phyloP scores from a whole-genome alignment of 306 rosid genomes.

The Vigna nakashimae region DNA sequence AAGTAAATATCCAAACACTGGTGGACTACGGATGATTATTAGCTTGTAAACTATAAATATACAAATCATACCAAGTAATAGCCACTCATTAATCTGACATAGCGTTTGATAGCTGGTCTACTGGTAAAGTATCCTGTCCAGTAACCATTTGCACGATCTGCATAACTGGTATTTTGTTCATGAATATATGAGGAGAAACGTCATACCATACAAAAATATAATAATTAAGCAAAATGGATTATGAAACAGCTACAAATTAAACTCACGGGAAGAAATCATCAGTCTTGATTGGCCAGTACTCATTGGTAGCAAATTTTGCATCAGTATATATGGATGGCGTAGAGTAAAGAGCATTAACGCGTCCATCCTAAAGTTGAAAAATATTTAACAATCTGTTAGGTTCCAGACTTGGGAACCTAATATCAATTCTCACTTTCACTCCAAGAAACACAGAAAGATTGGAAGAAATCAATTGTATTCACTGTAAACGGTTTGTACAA shows the following conservation, averaged over 20 bases:
- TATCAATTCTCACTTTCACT: no score
- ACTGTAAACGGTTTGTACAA: no score
- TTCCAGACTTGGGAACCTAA: no score
- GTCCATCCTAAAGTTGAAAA: constrained; percentile 76
- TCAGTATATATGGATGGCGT: constrained; percentile 94
- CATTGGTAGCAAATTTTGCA: constrained; percentile 73
- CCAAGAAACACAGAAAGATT: no score
- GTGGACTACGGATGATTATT: constrained; percentile 3
- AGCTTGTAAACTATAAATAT: constrained; percentile 34
- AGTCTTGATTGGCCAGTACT: constrained; percentile 80
- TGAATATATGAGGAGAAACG: constrained; percentile 42
- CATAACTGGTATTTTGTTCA: constrained; percentile 63
- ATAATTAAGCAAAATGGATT: constrained; percentile 31
- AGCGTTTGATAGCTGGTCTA: constrained; percentile 83
- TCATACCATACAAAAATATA: constrained; percentile 12
- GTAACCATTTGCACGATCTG: constrained; percentile 69
- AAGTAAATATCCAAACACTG: constrained; percentile 33
- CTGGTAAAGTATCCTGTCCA: constrained; percentile 97
- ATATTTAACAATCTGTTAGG: background rate
- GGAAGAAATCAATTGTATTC: no score
- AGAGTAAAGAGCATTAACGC: constrained; percentile 88
- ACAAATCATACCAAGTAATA: constrained; percentile 74
- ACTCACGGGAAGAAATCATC: constrained; percentile 92
- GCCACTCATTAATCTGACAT: constrained; percentile 75
- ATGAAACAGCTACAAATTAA: constrained; percentile 24